Evolutionary conservation across 768 basidiomycete genomes (phyloP), one percentile per base, ranked within the genome.

Genomic region (Pleurotus platypus): DNA sequence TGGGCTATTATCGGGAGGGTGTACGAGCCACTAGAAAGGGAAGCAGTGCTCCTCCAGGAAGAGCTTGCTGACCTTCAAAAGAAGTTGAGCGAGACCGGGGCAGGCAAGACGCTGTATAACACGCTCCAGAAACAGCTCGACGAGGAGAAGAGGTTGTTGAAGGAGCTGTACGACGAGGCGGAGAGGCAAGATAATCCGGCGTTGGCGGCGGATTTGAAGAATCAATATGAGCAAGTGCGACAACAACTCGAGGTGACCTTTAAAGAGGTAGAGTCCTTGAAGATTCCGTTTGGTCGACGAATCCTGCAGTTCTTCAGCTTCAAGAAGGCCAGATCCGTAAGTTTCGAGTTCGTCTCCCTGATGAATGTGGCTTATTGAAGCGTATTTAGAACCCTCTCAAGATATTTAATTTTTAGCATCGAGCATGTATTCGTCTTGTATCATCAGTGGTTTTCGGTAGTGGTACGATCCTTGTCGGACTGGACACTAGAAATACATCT

Each of bases 81-180:
- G 20, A 39, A 43, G 43, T 38, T 60, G 40, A 57, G 49, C 27
- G 59, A 60, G 37, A 60, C 59, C 0, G 20, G 30, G 22, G 59
- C 59, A 15, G 59, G 59, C 0, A 57, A 20, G 42, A 40, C 55
- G 1, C 38, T 60, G 18, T 57, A 39, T 49, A 50, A 37, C 13
- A 40, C 39, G 13, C 35, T 60, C 7, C 59, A 60, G 56, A 55
- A 59, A 22, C 54, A 56, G 7, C 55, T 59, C 8, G 58, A 48
- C n/a, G 51, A 55, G 15, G 54, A 59, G 35, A 55, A 59, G 40
- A 51, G 53, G 18, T 30, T 50, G 6, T 20, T 57, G 24, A 45
- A 55, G 22, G 50, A 60, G 39, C 43, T 57, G 13, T 49, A 48
- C 35, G 40, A 40, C 5, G 59, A 54, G n/a, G 58, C 58, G 5